A percentile compares a stretch with the other conserved stretches of the same genome.
phyloP scores from a whole-genome alignment of 192 early-diverging fungal genomes.

The Phlyctochytrium bullatum region DNA sequence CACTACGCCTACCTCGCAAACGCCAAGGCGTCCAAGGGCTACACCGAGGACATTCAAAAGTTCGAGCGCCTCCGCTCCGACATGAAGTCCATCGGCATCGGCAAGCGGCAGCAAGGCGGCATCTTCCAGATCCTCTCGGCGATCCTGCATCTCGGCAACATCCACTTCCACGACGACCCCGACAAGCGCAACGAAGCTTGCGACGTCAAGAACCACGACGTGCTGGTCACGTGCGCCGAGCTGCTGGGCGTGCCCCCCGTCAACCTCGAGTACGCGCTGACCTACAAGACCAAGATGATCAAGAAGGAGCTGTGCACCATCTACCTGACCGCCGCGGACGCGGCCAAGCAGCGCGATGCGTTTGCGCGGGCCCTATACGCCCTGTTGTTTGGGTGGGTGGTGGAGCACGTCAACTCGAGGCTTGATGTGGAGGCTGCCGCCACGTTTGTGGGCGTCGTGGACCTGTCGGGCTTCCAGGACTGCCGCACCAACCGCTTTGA shows the following conservation, averaged over 20 bases:
- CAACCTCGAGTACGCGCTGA: conserved; percentile 70
- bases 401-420: conserved; percentile 85
- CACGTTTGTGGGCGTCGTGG: conserved; percentile 84
- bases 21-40: not conserved
- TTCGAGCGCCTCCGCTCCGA: conserved; percentile 73
- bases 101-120: conserved; percentile 65
- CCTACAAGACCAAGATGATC: conserved; percentile 80
- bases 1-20: conserved; percentile 42
- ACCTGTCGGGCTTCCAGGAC: conserved; percentile 70
- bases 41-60: conserved; percentile 49
- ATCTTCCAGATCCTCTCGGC: conserved; percentile 85
- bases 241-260: conserved; percentile 74
- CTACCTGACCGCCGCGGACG: conserved; percentile 79
- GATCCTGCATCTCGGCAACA: conserved; percentile 86
- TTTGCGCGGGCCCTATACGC: conserved; percentile 83
- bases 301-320: conserved; percentile 83
- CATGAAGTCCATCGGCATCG: conserved; percentile 73
- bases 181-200: conserved; percentile 70
- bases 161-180: conserved; percentile 74
- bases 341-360: conserved; percentile 74
- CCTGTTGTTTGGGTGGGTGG: conserved; percentile 84
- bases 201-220: conserved; percentile 70
- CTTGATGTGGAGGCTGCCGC: conserved; percentile 70
- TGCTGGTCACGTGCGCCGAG: conserved; percentile 68
- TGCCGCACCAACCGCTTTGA: conserved; percentile 39